A percentile compares a stretch with the other conserved stretches of the same genome.
Conservation (phyloP, 2,329 filamentous ascomycete genomes). For the Alternaria hordeiaustralica region DNA sequence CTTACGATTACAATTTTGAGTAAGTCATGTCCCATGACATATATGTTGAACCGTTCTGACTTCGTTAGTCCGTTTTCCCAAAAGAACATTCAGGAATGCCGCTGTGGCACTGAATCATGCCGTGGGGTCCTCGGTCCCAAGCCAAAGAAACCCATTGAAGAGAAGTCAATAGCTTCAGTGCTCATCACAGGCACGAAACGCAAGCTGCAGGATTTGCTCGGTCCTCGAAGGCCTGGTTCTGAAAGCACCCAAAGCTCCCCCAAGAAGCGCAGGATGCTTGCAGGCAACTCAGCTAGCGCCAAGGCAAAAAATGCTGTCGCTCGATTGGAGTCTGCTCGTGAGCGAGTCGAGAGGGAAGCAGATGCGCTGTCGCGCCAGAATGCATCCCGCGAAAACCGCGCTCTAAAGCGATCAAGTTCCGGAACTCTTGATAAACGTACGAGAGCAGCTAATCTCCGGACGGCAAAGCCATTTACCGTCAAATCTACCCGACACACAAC, state of each 20-base stretch:
- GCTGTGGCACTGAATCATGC: slow-evolving; percentile 66
- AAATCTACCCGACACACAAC: slow-evolving; percentile 30
- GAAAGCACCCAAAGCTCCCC: slow-evolving; percentile 35
- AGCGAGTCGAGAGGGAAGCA: slow-evolving; percentile 35
- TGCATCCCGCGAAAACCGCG: slow-evolving; percentile 42
- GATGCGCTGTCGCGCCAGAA: slow-evolving; percentile 37
- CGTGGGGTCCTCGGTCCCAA: slow-evolving; percentile 67
- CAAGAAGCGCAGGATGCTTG: slow-evolving; percentile 40
- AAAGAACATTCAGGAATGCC: slow-evolving; percentile 69
- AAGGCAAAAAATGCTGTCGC: slow-evolving; percentile 36
- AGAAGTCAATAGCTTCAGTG: slow-evolving; percentile 39
- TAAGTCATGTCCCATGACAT: slow-evolving; percentile 43
- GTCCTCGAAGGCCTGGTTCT: slow-evolving; percentile 25
- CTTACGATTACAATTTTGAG: slow-evolving; percentile 87
- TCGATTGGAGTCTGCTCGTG: slow-evolving; percentile 26
- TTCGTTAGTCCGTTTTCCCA: slow-evolving; percentile 53
- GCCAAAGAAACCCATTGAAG: slow-evolving; percentile 55
- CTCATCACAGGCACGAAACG: slow-evolving; percentile 44
- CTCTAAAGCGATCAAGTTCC: slow-evolving; percentile 33
- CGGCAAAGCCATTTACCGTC: slow-evolving; percentile 16
- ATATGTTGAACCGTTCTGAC: slow-evolving; percentile 9
- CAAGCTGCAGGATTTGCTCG: slow-evolving; percentile 41
- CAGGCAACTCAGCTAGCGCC: slow-evolving; percentile 22
- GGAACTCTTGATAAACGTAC: slow-evolving; percentile 18
- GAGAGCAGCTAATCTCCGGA: slow-evolving; percentile 12